These are phyloP conservation scores for Ciborinia camelliae DNA, from an alignment of 2,329 filamentous ascomycete species.

Conservation along the genomic window DNA sequence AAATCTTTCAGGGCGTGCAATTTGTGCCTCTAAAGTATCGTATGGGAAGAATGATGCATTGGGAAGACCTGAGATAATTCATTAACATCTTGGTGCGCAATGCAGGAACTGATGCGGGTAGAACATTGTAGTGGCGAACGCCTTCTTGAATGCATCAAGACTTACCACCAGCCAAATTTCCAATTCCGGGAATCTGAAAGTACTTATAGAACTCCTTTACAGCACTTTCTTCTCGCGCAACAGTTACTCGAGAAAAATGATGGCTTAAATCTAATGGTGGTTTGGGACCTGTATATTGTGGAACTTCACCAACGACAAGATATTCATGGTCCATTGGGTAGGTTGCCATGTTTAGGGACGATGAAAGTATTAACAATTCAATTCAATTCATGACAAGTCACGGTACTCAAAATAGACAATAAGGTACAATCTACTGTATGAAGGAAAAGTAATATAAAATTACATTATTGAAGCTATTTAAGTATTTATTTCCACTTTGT, in stretches of 20 bases:
- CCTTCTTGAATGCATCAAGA: conserved; percentile 19
- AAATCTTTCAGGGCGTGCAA: conserved; percentile 72
- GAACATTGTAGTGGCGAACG: neutral
- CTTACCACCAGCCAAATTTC: conserved; percentile 60
- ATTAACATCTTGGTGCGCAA: conserved; percentile 21
- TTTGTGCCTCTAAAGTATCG: conserved; percentile 81
- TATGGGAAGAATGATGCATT: conserved; percentile 82
- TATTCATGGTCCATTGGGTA: neutral
- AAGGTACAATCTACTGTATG: neutral
- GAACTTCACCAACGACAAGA: conserved; percentile 15
- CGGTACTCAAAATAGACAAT: neutral
- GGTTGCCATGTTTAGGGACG: neutral
- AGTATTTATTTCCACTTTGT: neutral
- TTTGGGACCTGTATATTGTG: conserved; percentile 22
- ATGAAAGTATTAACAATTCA: neutral
- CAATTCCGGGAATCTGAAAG: conserved; percentile 63
- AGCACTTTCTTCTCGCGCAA: conserved; percentile 58
- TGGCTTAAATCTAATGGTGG: conserved; percentile 73
- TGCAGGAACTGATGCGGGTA: neutral
- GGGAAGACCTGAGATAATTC: conserved; percentile 57
- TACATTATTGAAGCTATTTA: neutral
- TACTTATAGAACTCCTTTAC: conserved; percentile 87
- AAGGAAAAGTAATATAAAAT: neutral
- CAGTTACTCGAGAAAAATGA: conserved; percentile 69
- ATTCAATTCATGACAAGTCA: no score